These are phyloP conservation scores for Candida palmyrensis DNA, from an alignment of 805 yeast species.

Conservation along the genomic window DNA sequence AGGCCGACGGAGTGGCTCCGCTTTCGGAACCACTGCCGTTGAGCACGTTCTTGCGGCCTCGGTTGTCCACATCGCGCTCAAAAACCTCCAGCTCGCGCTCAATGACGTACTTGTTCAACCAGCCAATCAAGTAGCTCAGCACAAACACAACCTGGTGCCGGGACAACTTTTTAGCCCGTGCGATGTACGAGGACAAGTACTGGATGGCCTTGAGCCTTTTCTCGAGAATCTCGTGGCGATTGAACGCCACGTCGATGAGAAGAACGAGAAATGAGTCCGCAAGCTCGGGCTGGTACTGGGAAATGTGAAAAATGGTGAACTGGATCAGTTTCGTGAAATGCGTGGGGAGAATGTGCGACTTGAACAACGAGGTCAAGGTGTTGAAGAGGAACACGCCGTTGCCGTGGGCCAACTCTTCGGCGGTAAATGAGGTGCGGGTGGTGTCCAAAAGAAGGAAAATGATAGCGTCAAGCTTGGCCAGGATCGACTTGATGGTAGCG, in stretches of 20 bases:
- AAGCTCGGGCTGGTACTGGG: slow-evolving; percentile 78
- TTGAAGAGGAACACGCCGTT: slow-evolving; percentile 67
- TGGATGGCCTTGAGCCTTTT: slow-evolving; percentile 86
- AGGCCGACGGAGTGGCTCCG: slow-evolving; percentile 13
- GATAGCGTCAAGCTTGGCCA: slow-evolving; percentile 68
- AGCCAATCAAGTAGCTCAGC: slow-evolving; percentile 72
- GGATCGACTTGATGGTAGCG: slow-evolving; percentile 46
- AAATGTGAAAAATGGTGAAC: slow-evolving; percentile 71
- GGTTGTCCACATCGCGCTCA: slow-evolving; percentile 21
- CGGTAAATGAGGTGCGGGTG: slow-evolving; percentile 45
- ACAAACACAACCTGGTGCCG: slow-evolving; percentile 75
- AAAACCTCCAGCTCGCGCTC: slow-evolving; percentile 84
- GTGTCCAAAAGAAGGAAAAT: slow-evolving; percentile 52
- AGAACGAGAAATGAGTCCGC: slow-evolving; percentile 81
- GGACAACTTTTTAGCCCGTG: slow-evolving; percentile 73
- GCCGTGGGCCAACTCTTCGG: slow-evolving; percentile 50
- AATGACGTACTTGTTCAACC: slow-evolving; percentile 75
- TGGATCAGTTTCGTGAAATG: slow-evolving; percentile 88
- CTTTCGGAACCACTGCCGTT: slow-evolving; percentile 1
- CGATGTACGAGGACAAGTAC: slow-evolving; percentile 83
- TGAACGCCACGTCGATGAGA: slow-evolving; percentile 78
- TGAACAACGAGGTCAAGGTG: slow-evolving; percentile 70
- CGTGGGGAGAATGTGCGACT: slow-evolving; percentile 81
- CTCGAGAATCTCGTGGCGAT: slow-evolving; percentile 61
- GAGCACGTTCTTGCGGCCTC: slow-evolving; percentile 4